A percentile compares a stretch with the other conserved stretches of the same genome.
Evolutionary conservation across 805 yeast species (phyloP).

Genomic region (Ogataea methanolica): DNA sequence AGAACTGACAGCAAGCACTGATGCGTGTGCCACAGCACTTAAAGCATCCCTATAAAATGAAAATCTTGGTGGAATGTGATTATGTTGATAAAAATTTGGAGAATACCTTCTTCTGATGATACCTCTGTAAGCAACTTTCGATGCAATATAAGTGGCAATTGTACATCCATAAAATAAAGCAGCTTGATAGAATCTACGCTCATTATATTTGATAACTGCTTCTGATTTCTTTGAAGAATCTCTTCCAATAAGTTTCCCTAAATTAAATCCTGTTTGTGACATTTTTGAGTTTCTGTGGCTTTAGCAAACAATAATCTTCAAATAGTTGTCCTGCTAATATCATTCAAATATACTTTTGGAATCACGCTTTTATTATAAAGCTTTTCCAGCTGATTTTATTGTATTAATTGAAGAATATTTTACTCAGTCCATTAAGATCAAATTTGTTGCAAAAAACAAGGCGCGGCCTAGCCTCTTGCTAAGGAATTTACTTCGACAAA

Average conservation of each 20-base stretch:
- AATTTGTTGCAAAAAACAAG: too few species aligned
- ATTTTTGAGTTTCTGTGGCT: neutral
- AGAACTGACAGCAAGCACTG: slow-evolving; percentile 67
- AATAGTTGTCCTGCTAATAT: neutral
- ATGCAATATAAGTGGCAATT: slow-evolving; percentile 62
- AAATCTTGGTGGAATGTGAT: slow-evolving; percentile 81
- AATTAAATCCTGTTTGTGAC: neutral
- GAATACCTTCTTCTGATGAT: slow-evolving; percentile 66
- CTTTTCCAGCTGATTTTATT: too few species aligned
- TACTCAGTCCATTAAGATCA: too few species aligned
- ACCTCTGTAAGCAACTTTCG: slow-evolving; percentile 72
- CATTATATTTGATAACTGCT: slow-evolving; percentile 45
- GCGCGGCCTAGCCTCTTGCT: too few species aligned
- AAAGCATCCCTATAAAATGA: slow-evolving; percentile 80
- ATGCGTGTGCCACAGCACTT: slow-evolving; percentile 78
- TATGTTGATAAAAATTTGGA: slow-evolving; percentile 77
- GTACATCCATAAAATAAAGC: slow-evolving; percentile 69
- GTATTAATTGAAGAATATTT: too few species aligned
- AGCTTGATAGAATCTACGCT: slow-evolving; percentile 68
- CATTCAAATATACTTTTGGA: too few species aligned
- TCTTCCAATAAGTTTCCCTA: neutral
- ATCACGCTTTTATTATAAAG: too few species aligned
- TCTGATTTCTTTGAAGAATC: slow-evolving; percentile 15
- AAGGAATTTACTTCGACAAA: too few species aligned
- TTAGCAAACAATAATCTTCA: neutral